Base-by-base conservation (phyloP, 1,139 yeast species). In the Yamadazyma atmosphaerica region DNA sequence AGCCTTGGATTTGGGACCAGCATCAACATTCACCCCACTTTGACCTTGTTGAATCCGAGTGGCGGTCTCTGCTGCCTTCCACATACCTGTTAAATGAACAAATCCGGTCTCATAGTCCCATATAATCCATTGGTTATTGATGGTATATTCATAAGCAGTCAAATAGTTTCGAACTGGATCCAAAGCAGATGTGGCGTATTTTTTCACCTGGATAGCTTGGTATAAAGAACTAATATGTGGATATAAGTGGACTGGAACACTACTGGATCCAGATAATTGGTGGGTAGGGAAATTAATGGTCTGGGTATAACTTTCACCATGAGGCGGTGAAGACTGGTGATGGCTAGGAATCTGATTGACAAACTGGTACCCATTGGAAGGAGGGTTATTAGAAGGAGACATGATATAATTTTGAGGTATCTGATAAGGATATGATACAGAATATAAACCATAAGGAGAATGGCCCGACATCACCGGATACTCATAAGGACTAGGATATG, bases 51-150 rank as follows among this genome's bases (percentile, higher is more conserved):
- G 36, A 2, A 32, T 32, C 18, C 25, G 27, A 17, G 37, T 37
- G n/a, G 37, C 43, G 12, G 27, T 31, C 18, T 85, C 71, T 11
- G 90, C 83, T 2, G 75, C 74, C 60, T 89, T 86, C 96, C 97
- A 89, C 39, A 89, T 72, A 0, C 96, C 96, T 0, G 97, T 89
- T 41, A 89, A 72, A 57, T 88, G 96, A 8, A 89, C 96, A 58
- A 81, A 84, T 1, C 97, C 96, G 0, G 94, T 82, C 51, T 77
- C 79, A 56, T 84, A 83, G 58, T 87, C 96, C 97, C 97, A 89
- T 45, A 88, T 81, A 42, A 90, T 76, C 79, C 88, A 79, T 47
- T 79, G 77, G 42, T 57, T 76, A 49, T 82, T 82, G 43, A 86
- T 58, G 52, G 63, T 69, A 61, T 82, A 86, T 58, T 86, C 94